A percentile compares a stretch with the other conserved stretches of the same genome.
phyloP scores from a whole-genome alignment of 352 stramenopile species.

The Globisporangium recalcitrans region DNA sequence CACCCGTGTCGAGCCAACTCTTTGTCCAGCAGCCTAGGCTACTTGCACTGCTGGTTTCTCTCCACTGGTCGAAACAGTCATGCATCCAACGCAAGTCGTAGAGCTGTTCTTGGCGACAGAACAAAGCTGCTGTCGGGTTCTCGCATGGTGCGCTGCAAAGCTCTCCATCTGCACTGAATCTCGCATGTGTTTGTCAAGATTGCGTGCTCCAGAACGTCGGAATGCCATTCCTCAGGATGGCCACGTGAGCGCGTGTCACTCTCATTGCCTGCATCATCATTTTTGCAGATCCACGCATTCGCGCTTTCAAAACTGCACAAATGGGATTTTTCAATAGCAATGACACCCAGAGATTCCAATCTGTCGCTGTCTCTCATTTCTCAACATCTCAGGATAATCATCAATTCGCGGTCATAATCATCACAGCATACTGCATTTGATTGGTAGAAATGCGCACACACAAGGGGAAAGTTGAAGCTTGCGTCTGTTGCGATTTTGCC shows the following conservation, averaged over 20 bases:
- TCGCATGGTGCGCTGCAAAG: too few relatives aligned
- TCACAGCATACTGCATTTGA: background rate
- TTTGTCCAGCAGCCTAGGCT: too few relatives aligned
- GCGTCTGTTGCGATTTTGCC: background rate
- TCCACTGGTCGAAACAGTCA: too few relatives aligned
- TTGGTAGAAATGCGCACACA: background rate
- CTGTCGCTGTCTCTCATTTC: background rate
- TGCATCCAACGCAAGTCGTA: too few relatives aligned
- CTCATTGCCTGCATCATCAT: background rate
- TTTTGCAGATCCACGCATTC: background rate
- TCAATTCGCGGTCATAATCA: background rate
- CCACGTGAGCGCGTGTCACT: too few relatives aligned
- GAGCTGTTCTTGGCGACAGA: too few relatives aligned
- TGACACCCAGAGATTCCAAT: background rate
- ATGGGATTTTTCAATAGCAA: background rate
- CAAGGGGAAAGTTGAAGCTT: background rate
- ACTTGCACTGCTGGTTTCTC: too few relatives aligned
- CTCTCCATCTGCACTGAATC: too few relatives aligned
- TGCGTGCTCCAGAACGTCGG: background rate
- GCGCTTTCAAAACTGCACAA: background rate
- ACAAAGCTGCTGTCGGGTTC: too few relatives aligned
- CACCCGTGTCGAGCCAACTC: too few relatives aligned
- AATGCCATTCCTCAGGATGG: background rate
- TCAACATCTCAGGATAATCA: background rate
- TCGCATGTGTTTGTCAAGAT: background rate